A percentile compares a stretch with the other conserved stretches of the same genome.
Conservation (phyloP, 768 basidiomycete genomes). For the Coprinopsis strossmayeri region DNA sequence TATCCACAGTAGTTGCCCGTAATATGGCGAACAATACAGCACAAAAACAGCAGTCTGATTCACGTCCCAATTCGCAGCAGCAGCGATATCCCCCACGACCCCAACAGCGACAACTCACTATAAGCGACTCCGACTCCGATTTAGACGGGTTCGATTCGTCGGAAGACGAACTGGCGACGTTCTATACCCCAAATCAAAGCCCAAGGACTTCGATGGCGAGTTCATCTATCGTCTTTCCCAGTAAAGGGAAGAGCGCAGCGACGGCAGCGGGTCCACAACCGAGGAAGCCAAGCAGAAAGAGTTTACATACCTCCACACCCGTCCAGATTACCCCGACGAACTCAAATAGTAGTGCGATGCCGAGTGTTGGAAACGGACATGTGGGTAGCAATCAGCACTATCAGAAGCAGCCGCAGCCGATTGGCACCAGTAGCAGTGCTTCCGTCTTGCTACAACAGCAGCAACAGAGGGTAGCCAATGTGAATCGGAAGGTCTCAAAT, state of each 20-base stretch:
- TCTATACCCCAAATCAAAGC: constrained; percentile 57
- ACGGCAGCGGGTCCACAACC: constrained; percentile 5
- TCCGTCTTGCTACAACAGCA: constrained; percentile 4
- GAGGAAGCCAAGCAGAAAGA: constrained; percentile 21
- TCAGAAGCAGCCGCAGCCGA: background rate
- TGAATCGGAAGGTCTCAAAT: constrained; percentile 1
- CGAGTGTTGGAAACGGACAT: constrained; percentile 2
- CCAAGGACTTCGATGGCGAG: constrained; percentile 44
- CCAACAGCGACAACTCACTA: constrained; percentile 11
- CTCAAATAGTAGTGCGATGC: constrained; percentile 3
- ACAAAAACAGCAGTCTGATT: background rate
- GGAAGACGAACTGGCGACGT: constrained; percentile 33
- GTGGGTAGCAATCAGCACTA: background rate
- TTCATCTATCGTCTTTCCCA: constrained; percentile 22
- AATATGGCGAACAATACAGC: background rate
- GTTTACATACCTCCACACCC: constrained; percentile 10
- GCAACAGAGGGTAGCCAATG: constrained; percentile 1
- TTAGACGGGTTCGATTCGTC: constrained; percentile 11
- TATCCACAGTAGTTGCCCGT: constrained; percentile 5
- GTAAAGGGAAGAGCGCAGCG: constrained; percentile 10
- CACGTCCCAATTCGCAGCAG: constrained; percentile 5
- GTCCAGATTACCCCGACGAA: constrained; percentile 8
- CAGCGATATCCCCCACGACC: constrained; percentile 3
- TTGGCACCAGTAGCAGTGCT: background rate
- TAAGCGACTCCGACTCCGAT: constrained; percentile 18